phyloP scores from a whole-genome alignment of 306 rosid genomes.

The Castanea mollissima region DNA sequence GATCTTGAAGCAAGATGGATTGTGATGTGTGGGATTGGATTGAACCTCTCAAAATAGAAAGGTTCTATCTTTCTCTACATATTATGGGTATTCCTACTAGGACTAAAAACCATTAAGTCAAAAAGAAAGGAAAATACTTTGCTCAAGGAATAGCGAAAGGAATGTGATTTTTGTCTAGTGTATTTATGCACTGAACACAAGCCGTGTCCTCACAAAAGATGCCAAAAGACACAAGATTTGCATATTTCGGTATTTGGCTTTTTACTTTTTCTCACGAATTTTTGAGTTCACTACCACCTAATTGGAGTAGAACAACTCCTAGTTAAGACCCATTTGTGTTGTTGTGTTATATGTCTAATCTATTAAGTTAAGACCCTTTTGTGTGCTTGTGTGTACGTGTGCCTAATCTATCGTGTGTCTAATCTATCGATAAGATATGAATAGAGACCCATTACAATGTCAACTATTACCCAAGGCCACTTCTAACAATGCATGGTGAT shows the following conservation, averaged over 20 bases:
- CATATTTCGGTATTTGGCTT: not conserved
- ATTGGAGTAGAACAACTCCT: not conserved
- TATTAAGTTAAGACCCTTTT: too few species aligned
- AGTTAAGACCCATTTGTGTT: not conserved
- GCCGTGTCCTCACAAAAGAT: not conserved
- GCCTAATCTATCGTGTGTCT: too few species aligned
- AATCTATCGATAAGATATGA: too few species aligned
- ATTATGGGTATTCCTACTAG: not conserved
- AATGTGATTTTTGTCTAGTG: too few species aligned
- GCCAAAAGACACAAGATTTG: not conserved
- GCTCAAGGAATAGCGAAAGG: not conserved
- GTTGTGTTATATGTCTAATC: too few species aligned
- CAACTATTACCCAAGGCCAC: too few species aligned
- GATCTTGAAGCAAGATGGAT: constrained; percentile 38
- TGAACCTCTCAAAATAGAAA: not conserved
- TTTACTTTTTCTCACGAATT: not conserved
- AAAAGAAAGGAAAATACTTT: not conserved
- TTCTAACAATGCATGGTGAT: too few species aligned
- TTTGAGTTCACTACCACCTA: not conserved
- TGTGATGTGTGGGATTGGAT: constrained; percentile 1
- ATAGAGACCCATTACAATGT: too few species aligned
- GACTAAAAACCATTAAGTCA: not conserved
- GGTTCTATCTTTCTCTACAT: too few species aligned
- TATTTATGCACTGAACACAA: too few species aligned
- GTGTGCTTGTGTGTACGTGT: too few species aligned